These are phyloP conservation scores for Exophiala sideris DNA, from an alignment of 2,329 filamentous ascomycete genomes.

Conservation along the genomic window DNA sequence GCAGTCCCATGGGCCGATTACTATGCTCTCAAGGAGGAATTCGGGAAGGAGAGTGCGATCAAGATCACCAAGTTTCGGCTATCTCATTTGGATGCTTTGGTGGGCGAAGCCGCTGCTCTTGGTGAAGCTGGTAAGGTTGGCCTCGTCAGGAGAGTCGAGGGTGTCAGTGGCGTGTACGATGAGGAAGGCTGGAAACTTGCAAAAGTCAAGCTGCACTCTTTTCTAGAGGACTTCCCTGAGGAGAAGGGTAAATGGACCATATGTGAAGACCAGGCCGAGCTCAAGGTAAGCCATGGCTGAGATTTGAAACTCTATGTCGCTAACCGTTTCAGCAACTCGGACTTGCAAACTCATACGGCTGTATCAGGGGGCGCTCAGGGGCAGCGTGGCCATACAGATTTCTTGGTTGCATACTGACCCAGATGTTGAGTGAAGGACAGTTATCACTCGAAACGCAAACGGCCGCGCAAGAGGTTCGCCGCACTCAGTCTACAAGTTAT, in stretches of 20 bases:
- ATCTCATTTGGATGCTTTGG: conserved; percentile 21
- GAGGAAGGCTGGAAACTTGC: conserved; percentile 15
- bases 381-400: conserved; percentile 39
- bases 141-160: conserved; percentile 18
- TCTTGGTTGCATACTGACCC: conserved; percentile 30
- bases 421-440: conserved; percentile 12
- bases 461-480: conserved; percentile 13
- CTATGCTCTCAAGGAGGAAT: conserved; percentile 13
- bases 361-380: conserved; percentile 29
- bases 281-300: conserved; percentile 22
- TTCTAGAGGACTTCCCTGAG: conserved; percentile 23
- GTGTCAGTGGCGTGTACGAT: conserved; percentile 19
- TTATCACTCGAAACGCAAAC: conserved; percentile 30
- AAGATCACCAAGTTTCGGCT: conserved; percentile 31
- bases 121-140: conserved; percentile 25
- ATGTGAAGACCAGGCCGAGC: conserved; percentile 16
- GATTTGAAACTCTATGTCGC: background rate
- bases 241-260: conserved; percentile 15
- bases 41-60: conserved; percentile 21
- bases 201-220: conserved; percentile 16
- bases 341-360: conserved; percentile 16
- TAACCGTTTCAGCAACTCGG: conserved; percentile 21
- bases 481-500: conserved; percentile 9
- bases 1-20: conserved; percentile 21
- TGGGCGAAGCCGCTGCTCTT: conserved; percentile 15